Conservation (phyloP, 2,329 filamentous ascomycete species). For the Metarhizium brunneum region DNA sequence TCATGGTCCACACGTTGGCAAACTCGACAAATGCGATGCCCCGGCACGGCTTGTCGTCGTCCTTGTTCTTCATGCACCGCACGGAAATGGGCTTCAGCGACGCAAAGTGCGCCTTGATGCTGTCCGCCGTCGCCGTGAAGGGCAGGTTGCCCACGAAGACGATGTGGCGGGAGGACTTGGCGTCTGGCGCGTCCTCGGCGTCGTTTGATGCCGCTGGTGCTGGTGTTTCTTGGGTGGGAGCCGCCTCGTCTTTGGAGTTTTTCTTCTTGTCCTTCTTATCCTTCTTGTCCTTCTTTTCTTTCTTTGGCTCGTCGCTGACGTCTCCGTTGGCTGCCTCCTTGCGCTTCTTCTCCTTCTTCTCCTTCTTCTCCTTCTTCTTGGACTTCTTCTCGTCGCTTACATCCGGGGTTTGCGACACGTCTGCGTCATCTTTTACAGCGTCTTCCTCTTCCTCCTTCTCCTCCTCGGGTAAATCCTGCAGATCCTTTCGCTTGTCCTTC, state of each 20-base stretch:
- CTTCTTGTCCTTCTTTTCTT: conserved; percentile 6
- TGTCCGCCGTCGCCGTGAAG: conserved; percentile 64
- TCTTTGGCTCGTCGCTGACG: conserved; percentile 8
- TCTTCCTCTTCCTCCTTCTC: conserved; percentile 6
- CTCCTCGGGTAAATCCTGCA: conserved; percentile 26
- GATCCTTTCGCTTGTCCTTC: conserved; percentile 30
- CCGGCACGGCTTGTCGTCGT: conserved; percentile 51
- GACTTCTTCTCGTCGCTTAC: conserved; percentile 9
- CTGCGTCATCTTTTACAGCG: conserved; percentile 14
- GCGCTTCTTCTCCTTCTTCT: conserved; percentile 13
- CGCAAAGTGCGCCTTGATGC: conserved; percentile 67
- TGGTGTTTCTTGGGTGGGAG: conserved; percentile 3
- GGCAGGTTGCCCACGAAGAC: conserved; percentile 66
- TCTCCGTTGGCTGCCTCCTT: conserved; percentile 11
- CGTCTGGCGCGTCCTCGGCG: background rate
- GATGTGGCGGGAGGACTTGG: conserved; percentile 19
- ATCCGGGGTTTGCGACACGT: conserved; percentile 10
- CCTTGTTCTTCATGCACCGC: conserved; percentile 63
- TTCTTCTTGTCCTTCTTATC: conserved; percentile 11
- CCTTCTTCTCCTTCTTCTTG: conserved; percentile 16
- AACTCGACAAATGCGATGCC: conserved; percentile 89
- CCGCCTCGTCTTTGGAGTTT: conserved; percentile 2
- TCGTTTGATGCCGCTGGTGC: conserved; percentile 1
- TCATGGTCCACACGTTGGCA: conserved; percentile 76
- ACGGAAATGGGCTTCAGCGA: conserved; percentile 43